Percentiles rank a stretch among this genome's conserved stretches.
These are phyloP conservation scores for Macrophomina phaseolina DNA, from an alignment of 2,329 filamentous ascomycete species.

Conservation along the genomic window DNA sequence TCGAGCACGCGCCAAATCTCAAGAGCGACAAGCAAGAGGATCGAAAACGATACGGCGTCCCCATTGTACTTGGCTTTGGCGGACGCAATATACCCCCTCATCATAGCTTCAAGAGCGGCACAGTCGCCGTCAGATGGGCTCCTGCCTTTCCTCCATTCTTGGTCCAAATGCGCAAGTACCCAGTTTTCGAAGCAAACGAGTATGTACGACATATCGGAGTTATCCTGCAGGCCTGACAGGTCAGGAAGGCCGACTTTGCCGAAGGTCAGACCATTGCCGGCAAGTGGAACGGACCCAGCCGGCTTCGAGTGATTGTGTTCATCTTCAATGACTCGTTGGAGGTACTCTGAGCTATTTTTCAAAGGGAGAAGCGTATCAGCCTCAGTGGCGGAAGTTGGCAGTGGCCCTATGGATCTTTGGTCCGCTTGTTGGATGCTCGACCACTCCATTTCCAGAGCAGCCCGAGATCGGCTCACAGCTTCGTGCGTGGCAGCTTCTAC, in stretches of 20 bases:
- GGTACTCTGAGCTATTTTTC: neutral
- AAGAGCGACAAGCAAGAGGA: constrained; percentile 62
- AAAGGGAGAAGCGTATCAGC: neutral
- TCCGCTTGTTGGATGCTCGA: neutral
- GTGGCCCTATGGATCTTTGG: neutral
- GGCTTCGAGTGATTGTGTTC: neutral
- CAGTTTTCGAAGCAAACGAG: constrained; percentile 57
- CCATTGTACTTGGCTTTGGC: constrained; percentile 40
- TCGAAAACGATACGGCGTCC: constrained; percentile 56
- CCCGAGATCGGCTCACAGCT: neutral
- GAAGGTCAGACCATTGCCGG: constrained; percentile 23
- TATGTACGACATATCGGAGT: constrained; percentile 30
- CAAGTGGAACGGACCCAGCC: no score
- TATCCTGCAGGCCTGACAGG: neutral
- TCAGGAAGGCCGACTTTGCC: constrained; percentile 26
- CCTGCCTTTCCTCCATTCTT: constrained; percentile 44
- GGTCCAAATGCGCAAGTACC: constrained; percentile 50
- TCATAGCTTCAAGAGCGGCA: constrained; percentile 30
- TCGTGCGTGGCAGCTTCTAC: neutral
- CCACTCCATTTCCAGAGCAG: neutral
- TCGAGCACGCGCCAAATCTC: constrained; percentile 67
- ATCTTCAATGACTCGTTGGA: neutral
- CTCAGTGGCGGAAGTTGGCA: neutral
- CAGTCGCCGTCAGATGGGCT: constrained; percentile 35
- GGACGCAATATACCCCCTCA: constrained; percentile 28